Evolutionary conservation across 768 basidiomycete species (phyloP), one percentile per base, ranked within the genome.

Genomic region (Mycena rebaudengoi): DNA sequence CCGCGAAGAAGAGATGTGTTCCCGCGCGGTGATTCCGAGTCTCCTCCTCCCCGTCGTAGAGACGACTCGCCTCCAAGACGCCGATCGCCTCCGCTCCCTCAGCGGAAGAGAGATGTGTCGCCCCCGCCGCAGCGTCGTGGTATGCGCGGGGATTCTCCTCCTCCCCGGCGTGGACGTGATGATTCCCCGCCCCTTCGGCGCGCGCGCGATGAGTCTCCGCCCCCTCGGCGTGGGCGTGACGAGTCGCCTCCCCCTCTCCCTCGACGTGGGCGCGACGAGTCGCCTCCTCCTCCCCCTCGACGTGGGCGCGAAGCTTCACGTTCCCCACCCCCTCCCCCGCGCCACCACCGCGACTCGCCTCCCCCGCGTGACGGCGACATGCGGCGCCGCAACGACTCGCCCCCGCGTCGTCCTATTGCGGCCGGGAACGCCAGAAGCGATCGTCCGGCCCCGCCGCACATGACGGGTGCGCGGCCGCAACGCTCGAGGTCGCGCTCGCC

Each of bases 141-240:
- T 10, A 45, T 21, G 13, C 58, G 28, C 14, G 62, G 62, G 54
- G 16, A 72, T 60, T 56, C 72, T 44, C 70, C 73, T 11, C 69
- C 78, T 11, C 72, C 76, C 2, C 69, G 69, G 1, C 72, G 75
- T 50, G 66, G 74, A 18, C 70, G 67, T 6, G 73, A 71, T 1
- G 73, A n/a, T 57, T 63, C n/a, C n/a, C n/a, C n/a, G n/a, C n/a
- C n/a, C n/a, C n/a, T n/a, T n/a, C 48, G 64, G 65, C 18, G 70
- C 72, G 10, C 60, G 70, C 18, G 61, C 69, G 5, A 21, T 32
- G n/a, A n/a, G 20, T 54, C 66, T 23, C 67, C 65, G 25, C 53
- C 45, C 11, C 62, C 65, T 25, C n/a, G n/a, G n/a, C 70, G 46
- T 13, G 37, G 66, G 20, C 48, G 46, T 1, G 60, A 53, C 23